A percentile compares a stretch with the other conserved stretches of the same genome.
Evolutionary conservation across 176 grass and related monocot genomes (phyloP).

Genomic region (Triticum monococcum): DNA sequence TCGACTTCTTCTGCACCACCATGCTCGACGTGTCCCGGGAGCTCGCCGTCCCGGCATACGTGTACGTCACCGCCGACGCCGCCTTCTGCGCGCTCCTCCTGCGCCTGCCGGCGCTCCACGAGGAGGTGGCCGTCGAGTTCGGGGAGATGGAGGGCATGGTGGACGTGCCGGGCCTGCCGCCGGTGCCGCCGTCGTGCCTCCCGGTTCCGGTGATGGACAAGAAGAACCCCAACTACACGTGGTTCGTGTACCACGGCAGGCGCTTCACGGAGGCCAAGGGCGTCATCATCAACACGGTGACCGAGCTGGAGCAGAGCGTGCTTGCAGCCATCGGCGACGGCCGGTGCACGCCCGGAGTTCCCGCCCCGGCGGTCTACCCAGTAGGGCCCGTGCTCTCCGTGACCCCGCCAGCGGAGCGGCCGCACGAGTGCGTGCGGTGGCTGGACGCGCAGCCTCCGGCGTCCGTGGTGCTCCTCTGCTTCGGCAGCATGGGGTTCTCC

Average conservation of each 20-base stretch:
- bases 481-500: not conserved
- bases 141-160: conserved; percentile 3
- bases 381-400: not conserved
- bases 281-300: not conserved
- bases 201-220: not conserved
- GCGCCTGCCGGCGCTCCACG: conserved; percentile 9
- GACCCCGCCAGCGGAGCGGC: not conserved
- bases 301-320: not conserved
- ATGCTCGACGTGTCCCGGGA: conserved; percentile 5
- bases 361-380: not conserved
- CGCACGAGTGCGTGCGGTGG: conserved; percentile 16
- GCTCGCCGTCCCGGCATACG: not conserved
- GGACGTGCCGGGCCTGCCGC: not conserved
- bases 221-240: not conserved
- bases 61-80: not conserved
- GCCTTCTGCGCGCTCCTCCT: conserved; percentile 16
- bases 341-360: not conserved
- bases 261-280: not conserved
- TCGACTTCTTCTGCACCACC: conserved; percentile 12
- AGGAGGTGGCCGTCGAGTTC: conserved; percentile 1
- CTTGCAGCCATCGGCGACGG: not conserved
- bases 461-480: not conserved
- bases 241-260: conserved; percentile 9
- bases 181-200: not conserved
- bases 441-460: conserved; percentile 15